phyloP scores from a whole-genome alignment of 495 filamentous ascomycete genomes.

The Aspergillus heteromorphus region DNA sequence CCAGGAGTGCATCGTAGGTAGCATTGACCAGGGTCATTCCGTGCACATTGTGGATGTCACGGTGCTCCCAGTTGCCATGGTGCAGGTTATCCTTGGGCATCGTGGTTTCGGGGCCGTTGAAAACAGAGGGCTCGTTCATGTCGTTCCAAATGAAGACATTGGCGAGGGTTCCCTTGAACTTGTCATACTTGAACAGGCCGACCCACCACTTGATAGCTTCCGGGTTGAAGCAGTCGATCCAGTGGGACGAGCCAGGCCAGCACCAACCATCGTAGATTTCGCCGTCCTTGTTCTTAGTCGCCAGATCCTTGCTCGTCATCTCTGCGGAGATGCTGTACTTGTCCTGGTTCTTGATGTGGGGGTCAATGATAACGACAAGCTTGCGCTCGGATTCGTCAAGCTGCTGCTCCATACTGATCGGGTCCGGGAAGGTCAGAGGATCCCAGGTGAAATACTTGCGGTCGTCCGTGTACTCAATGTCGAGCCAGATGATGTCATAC shows the following conservation, averaged over 20 bases:
- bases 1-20: constrained; percentile 75
- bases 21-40: constrained; percentile 92
- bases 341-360: constrained; percentile 90
- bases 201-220: constrained; percentile 85
- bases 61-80: constrained; percentile 88
- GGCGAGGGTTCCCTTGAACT: constrained; percentile 71
- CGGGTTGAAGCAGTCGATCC: constrained; percentile 93
- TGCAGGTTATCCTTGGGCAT: constrained; percentile 98
- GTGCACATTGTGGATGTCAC: constrained; percentile 92
- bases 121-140: constrained; percentile 99
- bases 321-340: constrained; percentile 72
- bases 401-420: constrained; percentile 80
- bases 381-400: constrained; percentile 79
- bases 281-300: constrained; percentile 81
- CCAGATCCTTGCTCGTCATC: constrained; percentile 75
- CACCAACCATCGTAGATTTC: constrained; percentile 93
- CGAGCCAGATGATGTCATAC: constrained; percentile 98
- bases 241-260: constrained; percentile 94
- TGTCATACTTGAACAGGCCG: constrained; percentile 76
- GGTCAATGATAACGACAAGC: constrained; percentile 91
- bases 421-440: constrained; percentile 74
- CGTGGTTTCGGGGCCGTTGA: constrained; percentile 91
- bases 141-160: constrained; percentile 98
- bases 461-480: constrained; percentile 92
- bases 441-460: constrained; percentile 99